A percentile compares a stretch with the other conserved stretches of the same genome.
These are phyloP conservation scores for Nepenthes alata DNA, from an alignment of 179 eudicot genomes.

Conservation along the genomic window DNA sequence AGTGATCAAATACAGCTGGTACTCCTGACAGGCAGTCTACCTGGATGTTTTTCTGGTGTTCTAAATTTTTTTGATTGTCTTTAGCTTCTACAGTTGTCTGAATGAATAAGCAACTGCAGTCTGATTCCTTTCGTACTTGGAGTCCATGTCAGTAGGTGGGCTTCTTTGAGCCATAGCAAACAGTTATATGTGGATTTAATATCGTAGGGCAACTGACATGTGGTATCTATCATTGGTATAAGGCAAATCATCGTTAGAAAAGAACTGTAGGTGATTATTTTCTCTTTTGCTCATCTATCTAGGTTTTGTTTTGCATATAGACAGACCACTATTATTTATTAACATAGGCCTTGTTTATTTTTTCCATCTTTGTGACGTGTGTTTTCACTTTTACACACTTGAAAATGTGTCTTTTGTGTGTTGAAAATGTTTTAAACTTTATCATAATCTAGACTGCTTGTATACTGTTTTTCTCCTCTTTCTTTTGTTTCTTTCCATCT, in stretches of 20 bases:
- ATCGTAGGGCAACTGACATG: too few species aligned
- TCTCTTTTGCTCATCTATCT: slow-evolving; percentile 1
- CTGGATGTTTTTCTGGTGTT: slow-evolving; percentile 28
- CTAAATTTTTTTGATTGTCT: slow-evolving; percentile 27
- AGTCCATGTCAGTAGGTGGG: not conserved
- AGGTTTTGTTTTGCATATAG: not conserved
- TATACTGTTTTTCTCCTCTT: too few species aligned
- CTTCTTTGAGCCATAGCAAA: not conserved
- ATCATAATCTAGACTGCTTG: too few species aligned
- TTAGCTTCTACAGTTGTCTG: slow-evolving; percentile 27
- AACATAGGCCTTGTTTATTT: too few species aligned
- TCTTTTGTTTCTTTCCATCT: too few species aligned
- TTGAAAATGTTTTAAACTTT: too few species aligned
- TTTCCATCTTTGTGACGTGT: too few species aligned
- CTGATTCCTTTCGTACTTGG: slow-evolving; percentile 20
- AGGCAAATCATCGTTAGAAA: not conserved
- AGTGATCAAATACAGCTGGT: slow-evolving; percentile 31
- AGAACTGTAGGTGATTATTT: not conserved
- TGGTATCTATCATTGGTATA: too few species aligned
- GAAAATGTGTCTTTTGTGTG: too few species aligned
- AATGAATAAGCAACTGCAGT: slow-evolving; percentile 20
- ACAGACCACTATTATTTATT: too few species aligned
- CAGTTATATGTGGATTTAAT: not conserved
- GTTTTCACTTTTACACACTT: too few species aligned
- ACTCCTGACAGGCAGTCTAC: slow-evolving; percentile 30